Percentiles rank a stretch among this genome's conserved stretches.
Conservation (phyloP, 2,329 filamentous ascomycete genomes). For the Thielaviopsis musarum region DNA sequence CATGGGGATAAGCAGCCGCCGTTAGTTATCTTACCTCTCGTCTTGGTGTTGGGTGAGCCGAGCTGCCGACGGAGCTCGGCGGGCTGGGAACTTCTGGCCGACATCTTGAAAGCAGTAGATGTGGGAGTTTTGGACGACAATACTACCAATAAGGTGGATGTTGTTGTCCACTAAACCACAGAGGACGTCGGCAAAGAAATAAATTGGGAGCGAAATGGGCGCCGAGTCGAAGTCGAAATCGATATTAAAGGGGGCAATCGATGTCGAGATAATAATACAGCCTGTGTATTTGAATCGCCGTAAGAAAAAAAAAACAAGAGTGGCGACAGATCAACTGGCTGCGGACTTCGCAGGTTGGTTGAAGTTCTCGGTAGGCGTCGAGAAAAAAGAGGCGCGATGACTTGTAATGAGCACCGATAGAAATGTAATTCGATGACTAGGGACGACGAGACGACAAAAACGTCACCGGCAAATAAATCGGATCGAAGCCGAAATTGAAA, state of each 20-base stretch:
- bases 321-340: too few species aligned
- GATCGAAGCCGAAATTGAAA: too few species aligned
- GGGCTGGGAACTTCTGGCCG: constrained; percentile 16
- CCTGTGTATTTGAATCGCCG: too few species aligned
- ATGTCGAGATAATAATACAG: neutral
- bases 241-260: neutral
- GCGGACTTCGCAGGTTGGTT: too few species aligned
- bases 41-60: constrained; percentile 39
- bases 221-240: neutral
- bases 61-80: constrained; percentile 34
- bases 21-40: constrained; percentile 28
- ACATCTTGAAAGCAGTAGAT: constrained; percentile 1
- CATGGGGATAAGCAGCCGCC: neutral
- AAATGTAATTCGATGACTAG: too few species aligned
- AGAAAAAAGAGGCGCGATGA: too few species aligned
- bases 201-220: neutral
- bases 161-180: too few species aligned
- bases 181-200: neutral
- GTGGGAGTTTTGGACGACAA: neutral
- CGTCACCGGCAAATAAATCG: too few species aligned
- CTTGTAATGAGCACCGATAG: too few species aligned
- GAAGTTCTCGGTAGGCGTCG: too few species aligned
- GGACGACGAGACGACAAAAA: too few species aligned
- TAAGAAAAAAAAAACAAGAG: too few species aligned
- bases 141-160: neutral